Conservation (phyloP, 345 rosid species). For the Gossypium anomalum region DNA sequence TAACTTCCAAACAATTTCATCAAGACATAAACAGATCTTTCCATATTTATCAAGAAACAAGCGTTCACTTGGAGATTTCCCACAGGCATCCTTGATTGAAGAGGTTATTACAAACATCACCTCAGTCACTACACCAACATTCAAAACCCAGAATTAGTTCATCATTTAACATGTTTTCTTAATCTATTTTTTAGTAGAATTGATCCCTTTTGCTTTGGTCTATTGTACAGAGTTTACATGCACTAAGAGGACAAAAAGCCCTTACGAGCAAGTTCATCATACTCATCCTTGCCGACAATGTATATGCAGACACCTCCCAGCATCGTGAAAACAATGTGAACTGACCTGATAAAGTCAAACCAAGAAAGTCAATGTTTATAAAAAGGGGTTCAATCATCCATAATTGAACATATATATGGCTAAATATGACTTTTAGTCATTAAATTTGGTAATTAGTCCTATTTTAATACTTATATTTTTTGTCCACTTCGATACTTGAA, state of each 20-base stretch:
- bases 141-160: not conserved
- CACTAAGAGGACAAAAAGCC: constrained; percentile 23
- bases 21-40: constrained; percentile 1
- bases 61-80: not conserved
- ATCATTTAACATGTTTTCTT: constrained; percentile 37
- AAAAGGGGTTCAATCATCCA: not conserved
- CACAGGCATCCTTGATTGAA: not conserved
- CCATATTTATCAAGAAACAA: constrained; percentile 13
- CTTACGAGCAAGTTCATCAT: constrained; percentile 94
- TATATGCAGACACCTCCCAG: constrained; percentile 87
- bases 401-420: not conserved
- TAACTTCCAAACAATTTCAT: constrained; percentile 2
- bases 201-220: constrained; percentile 56
- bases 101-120: constrained; percentile 4
- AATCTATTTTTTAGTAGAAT: constrained; percentile 75
- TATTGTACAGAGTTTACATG: constrained; percentile 52
- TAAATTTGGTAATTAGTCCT: too few relatives aligned
- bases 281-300: constrained; percentile 85
- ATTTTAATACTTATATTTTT: too few relatives aligned
- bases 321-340: constrained; percentile 76
- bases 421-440: too few relatives aligned
- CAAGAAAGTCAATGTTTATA: not conserved
- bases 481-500: too few relatives aligned
- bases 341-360: constrained; percentile 47
- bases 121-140: not conserved